Evolutionary conservation across 2,329 filamentous ascomycete species (phyloP).

Genomic region (Trichoderma lentiforme): DNA sequence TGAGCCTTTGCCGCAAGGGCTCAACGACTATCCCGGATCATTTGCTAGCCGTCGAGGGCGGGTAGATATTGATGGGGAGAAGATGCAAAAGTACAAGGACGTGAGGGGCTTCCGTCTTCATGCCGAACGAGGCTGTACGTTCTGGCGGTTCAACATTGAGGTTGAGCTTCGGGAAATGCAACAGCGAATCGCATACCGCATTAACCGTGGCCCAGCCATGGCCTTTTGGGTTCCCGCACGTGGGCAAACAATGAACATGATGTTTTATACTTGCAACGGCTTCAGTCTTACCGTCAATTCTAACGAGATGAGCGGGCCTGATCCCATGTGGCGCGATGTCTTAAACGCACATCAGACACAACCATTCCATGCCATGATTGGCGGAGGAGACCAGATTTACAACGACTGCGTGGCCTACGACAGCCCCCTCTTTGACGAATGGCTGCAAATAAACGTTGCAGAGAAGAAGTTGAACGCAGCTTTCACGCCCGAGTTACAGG

Average conservation of each 20-base stretch:
- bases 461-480: constrained; percentile 74
- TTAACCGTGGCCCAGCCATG: constrained; percentile 84
- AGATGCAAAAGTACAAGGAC: constrained; percentile 75
- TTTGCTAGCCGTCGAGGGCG: constrained; percentile 54
- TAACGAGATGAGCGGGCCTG: constrained; percentile 81
- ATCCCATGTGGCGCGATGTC: constrained; percentile 95
- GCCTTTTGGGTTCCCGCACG: constrained; percentile 92
- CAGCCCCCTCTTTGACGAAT: constrained; percentile 73
- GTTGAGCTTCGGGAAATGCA: constrained; percentile 77
- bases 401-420: constrained; percentile 81
- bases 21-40: constrained; percentile 49
- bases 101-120: constrained; percentile 80
- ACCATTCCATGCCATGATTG: constrained; percentile 98
- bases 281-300: constrained; percentile 80
- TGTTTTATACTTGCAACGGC: constrained; percentile 98
- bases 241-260: constrained; percentile 91
- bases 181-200: constrained; percentile 88
- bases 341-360: constrained; percentile 85
- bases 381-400: constrained; percentile 95
- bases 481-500: constrained; percentile 78
- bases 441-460: constrained; percentile 78
- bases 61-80: constrained; percentile 70
- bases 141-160: constrained; percentile 96
- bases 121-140: constrained; percentile 81
- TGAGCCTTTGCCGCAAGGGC: constrained; percentile 38